Percentiles rank a stretch among this genome's conserved stretches.
Conservation (phyloP, 495 filamentous ascomycete species). For the Daldinia bambusicola region DNA sequence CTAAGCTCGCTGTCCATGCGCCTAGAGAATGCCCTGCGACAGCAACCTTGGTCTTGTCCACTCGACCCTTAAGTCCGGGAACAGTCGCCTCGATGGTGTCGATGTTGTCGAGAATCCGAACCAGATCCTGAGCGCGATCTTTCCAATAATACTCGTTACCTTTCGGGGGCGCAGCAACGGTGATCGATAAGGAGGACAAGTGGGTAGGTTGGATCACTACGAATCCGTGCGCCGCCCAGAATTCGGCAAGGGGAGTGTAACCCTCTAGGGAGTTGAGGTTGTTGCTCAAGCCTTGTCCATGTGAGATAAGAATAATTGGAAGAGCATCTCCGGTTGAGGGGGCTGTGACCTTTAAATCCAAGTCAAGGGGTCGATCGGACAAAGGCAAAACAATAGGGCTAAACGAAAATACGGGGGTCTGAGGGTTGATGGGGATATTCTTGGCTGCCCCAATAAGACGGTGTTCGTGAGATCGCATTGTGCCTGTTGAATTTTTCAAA, state of each 20-base stretch:
- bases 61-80: slow-evolving; percentile 49
- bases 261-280: slow-evolving; percentile 58
- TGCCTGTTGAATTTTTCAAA: slow-evolving; percentile 10
- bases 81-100: slow-evolving; percentile 50
- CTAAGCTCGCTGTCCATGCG: slow-evolving; percentile 49
- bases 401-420: slow-evolving; percentile 52
- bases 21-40: slow-evolving; percentile 58
- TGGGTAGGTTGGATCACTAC: slow-evolving; percentile 60
- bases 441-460: slow-evolving; percentile 53
- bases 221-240: slow-evolving; percentile 60
- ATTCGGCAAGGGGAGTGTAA: slow-evolving; percentile 56
- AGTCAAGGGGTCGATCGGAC: slow-evolving; percentile 45
- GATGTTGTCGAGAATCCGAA: slow-evolving; percentile 52
- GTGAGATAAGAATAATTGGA: slow-evolving; percentile 57
- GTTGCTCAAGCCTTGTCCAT: slow-evolving; percentile 55
- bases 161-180: slow-evolving; percentile 31
- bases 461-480: slow-evolving; percentile 48
- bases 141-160: slow-evolving; percentile 50
- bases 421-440: slow-evolving; percentile 48
- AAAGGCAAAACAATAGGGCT: slow-evolving; percentile 52
- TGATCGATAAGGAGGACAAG: slow-evolving; percentile 51
- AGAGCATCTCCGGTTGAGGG: slow-evolving; percentile 48
- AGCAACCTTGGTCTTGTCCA: slow-evolving; percentile 52
- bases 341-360: slow-evolving; percentile 50
- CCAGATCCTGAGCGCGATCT: slow-evolving; percentile 53